phyloP scores from a whole-genome alignment of 306 rosid species.

The Sicyos edulis region DNA sequence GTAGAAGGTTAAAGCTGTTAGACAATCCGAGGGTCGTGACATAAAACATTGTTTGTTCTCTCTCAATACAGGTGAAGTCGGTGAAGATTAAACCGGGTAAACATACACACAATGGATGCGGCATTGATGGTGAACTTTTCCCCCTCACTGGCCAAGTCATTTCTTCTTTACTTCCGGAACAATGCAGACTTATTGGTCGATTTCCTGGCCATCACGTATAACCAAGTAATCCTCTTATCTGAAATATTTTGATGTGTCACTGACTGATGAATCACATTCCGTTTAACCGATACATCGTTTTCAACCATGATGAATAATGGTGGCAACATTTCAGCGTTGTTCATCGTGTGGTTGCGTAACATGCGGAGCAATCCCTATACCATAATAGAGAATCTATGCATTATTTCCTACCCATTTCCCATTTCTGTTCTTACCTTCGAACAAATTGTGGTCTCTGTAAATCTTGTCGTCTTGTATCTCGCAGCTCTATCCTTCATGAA shows the following conservation, averaged over 20 bases:
- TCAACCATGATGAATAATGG: background rate
- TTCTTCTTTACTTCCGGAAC: slow-evolving; percentile 91
- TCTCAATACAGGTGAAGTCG: slow-evolving; percentile 65
- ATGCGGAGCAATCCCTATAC: slow-evolving; percentile 14
- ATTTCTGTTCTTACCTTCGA: background rate
- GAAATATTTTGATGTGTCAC: slow-evolving; percentile 43
- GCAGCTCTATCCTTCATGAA: background rate
- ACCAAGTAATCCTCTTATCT: slow-evolving; percentile 33
- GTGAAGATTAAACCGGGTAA: slow-evolving; percentile 85
- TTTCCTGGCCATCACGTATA: slow-evolving; percentile 39
- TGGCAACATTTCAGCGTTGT: background rate
- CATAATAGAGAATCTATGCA: slow-evolving; percentile 21
- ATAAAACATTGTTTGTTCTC: background rate
- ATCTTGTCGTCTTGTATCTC: slow-evolving; percentile 8
- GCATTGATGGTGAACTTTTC: slow-evolving; percentile 97
- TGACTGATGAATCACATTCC: slow-evolving; percentile 28
- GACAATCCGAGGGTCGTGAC: background rate
- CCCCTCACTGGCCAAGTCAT: slow-evolving; percentile 73
- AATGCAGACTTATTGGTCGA: slow-evolving; percentile 95
- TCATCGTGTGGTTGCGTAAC: slow-evolving; percentile 9
- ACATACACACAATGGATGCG: slow-evolving; percentile 86
- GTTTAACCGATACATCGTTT: slow-evolving; percentile 13
- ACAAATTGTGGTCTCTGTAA: slow-evolving; percentile 34
- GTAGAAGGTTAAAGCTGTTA: background rate
- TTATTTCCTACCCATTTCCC: slow-evolving; percentile 16